Conservation (phyloP, 2,329 filamentous ascomycete species). For the Aureobasidium sp. region DNA sequence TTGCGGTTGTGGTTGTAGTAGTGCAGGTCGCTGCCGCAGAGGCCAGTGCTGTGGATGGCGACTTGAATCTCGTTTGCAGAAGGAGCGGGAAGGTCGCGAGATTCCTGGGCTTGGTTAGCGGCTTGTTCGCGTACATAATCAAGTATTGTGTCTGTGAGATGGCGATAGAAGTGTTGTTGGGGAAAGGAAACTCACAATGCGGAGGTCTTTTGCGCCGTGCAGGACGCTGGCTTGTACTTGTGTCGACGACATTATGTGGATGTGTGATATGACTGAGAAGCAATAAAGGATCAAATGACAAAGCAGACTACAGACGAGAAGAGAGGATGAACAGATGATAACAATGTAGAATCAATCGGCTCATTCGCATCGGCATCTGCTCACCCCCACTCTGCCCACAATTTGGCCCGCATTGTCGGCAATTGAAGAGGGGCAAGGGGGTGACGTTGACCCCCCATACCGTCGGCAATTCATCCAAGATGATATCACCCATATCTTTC, state of each 20-base stretch:
- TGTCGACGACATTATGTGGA: slow-evolving; percentile 13
- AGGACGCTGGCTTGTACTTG: slow-evolving; percentile 47
- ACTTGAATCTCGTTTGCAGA: slow-evolving; percentile 52
- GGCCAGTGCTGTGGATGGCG: slow-evolving; percentile 56
- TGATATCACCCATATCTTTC: not conserved
- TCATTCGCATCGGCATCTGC: slow-evolving; percentile 10
- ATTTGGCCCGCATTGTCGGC: slow-evolving; percentile 1
- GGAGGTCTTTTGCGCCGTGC: slow-evolving; percentile 53
- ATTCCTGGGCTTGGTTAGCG: slow-evolving; percentile 38
- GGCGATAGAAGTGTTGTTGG: not conserved
- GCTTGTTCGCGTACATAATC: not conserved
- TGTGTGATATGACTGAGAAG: not conserved
- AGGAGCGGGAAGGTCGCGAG: slow-evolving; percentile 40
- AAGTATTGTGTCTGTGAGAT: not conserved
- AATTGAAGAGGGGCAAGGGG: not conserved
- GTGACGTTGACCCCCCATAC: not conserved
- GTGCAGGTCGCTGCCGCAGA: slow-evolving; percentile 67
- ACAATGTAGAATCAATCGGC: not conserved
- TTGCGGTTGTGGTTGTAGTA: slow-evolving; percentile 86
- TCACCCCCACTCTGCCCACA: not conserved
- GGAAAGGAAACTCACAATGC: slow-evolving; percentile 39
- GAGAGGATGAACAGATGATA: not conserved
- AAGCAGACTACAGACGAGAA: not conserved
- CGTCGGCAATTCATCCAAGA: not conserved
- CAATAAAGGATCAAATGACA: not conserved